Base-by-base conservation (phyloP, 352 stramenopile genomes). In the Pythium guiyangense region DNA sequence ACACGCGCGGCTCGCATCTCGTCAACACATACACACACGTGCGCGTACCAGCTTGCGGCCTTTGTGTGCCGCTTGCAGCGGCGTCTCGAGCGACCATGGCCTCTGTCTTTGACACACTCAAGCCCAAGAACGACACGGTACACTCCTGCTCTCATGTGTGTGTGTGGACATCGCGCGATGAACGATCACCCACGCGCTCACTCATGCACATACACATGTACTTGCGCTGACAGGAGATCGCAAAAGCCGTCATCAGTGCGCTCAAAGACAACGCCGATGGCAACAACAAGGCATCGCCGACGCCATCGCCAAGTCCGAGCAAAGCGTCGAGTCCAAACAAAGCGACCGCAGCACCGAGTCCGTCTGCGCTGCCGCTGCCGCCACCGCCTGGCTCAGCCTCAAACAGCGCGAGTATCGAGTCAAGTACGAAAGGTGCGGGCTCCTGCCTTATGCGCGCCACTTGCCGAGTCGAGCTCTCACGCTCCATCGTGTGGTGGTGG, bases 81-180 rank as follows among this genome's bases (percentile, higher is more conserved):
- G 37, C 18, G 37, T 9, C 31, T 37, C 31, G 4, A 37, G 31
- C 39, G 8, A 14, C 42, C 9, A 52, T 52, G 48, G 26, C 54
- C 44, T 51, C 52, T 2, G 4, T 53, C 6, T 3, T 51, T 25
- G 26, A 49, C 52, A 18, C 52, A 20, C 4, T 57, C 26, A 57
- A 57, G 18, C 26, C 44, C 54, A 59, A 59, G 54, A 59, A 59
- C 45, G 54, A 59, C 44, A 59, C 54, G 44, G 54, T 59, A 22
- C 29, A 42, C 3, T 39, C 49, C 20, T 8, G 9, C 5, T 18
- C 4, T 20, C n/a, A 22, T 15, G 35, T 22, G 9, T 2, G 15
- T 22, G 22, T 18, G 18, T 8, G 14, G 0, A 14, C 12, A 4
- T 22, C 39, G 14, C 15, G 15, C 18, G 18, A 47, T 15, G 5